Base-by-base conservation (phyloP, 2,329 filamentous ascomycete species). In the Sclerotinia nivalis region DNA sequence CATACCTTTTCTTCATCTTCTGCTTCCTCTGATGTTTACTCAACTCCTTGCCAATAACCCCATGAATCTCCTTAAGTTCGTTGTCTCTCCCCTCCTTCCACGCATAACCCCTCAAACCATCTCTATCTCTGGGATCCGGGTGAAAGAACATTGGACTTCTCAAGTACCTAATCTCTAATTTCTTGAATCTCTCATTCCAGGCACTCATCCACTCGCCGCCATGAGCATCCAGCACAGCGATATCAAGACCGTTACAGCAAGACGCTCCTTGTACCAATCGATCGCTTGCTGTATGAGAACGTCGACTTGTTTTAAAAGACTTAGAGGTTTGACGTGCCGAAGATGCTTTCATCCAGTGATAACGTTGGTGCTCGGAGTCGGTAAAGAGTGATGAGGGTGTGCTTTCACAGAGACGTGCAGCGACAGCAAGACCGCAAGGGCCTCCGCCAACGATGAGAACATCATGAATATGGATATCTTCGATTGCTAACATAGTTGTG, bases 141-240 rank as follows among this genome's bases (percentile, higher is more conserved):
- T 96, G 92, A 81, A 93, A 95, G 76, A 94, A 91, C 89, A 95
- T 91, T 0, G 91, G 92, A 73, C 91, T 93, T 22, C 92, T 85
- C 52, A 96, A 81, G 75, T 93, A 87, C 1, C 85, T 83, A 60
- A 95, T 95, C 62, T 89, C 85, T 58, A 93, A 87, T 3, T 85
- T 86, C 45, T 84, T 82, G 79, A 95, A 95, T 4, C 91, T 84
- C 20, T 83, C 81, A 58, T 91, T 87, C 92, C 92, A 95, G 54
- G 87, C 84, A 13, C 84, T 80, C 83, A 95, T 87, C 91, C 91
- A 95, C 58, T 81, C 76, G 61, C 85, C 80, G 0, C 85, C 86
- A 0, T 86, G 86, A 1, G 86, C 86, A 75, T 95, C 92, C 0
- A 96, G 81, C 0, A 94, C 89, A 0, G 90, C 80, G 74, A 89